Base-by-base conservation (phyloP, 805 yeast species). In the Wickerhamomyces kurtzmanii region DNA sequence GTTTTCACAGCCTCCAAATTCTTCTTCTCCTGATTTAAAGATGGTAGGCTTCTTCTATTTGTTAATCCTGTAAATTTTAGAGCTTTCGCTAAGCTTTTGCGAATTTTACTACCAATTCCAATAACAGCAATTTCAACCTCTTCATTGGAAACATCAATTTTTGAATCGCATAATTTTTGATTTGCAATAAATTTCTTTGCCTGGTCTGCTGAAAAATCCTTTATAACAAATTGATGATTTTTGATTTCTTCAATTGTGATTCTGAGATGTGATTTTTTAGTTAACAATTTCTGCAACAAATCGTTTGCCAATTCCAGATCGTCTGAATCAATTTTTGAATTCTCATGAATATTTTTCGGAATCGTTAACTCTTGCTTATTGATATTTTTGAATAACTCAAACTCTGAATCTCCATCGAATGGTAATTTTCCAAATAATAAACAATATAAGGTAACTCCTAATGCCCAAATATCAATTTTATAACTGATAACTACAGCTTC, bases 401-500 rank as follows among this genome's bases (percentile, higher is more conserved):
- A 89, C 45, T 86, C 95, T 18, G 83, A 75, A 26, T 75, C 86
- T 1, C 87, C 94, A 46, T 77, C 73, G 50, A 89, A 91, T 3
- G 98, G 98, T 24, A 91, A 69, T 37, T 68, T 65, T 8, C 98
- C 98, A 56, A 83, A 89, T 10, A 89, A 48, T 21, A 91, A 57
- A 49, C 96, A 87, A 52, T 75, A 91, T 12, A 91, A 57, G 0
- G 97, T 87, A 5, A 89, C 86, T 8, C 98, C 98, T 13, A 86
- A 54, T 0, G 98, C 94, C 98, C 98, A 91, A n/a, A 89, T 80
- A 55, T 91, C 98, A 31, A 91, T 82, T 51, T 82, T 85, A 47
- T 76, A 65, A 29, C 83, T 78, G 23, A 89, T 79, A 30, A 64
- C 71, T 5, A 75, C 70, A 21, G 25, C 30, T 26, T 23, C 26